Conservation (phyloP, 2,329 filamentous ascomycete genomes). For the Cercospora nicotianae region DNA sequence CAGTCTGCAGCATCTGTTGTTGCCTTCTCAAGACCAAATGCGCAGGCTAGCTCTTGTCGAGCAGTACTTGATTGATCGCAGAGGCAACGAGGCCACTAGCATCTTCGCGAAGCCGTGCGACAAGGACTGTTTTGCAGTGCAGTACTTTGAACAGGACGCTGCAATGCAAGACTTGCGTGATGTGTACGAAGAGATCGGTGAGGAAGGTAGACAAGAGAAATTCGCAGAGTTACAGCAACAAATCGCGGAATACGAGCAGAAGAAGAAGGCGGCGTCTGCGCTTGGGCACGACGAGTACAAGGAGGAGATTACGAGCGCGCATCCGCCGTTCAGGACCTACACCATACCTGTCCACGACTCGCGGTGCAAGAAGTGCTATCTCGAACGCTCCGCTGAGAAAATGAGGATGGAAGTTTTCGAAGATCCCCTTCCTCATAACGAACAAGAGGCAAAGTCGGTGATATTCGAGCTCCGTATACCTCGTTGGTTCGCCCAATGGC, state of each 20-base stretch:
- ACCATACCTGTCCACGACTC: neutral
- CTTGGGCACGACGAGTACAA: too few species aligned
- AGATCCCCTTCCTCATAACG: constrained; percentile 48
- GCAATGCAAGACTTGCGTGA: too few species aligned
- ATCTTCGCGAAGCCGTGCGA: neutral
- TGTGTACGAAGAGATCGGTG: neutral
- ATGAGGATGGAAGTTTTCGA: constrained; percentile 53
- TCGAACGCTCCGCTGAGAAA: constrained; percentile 38
- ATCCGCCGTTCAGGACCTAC: neutral
- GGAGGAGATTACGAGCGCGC: too few species aligned
- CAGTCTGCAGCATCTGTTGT: constrained; percentile 57
- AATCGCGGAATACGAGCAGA: neutral
- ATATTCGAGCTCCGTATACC: constrained; percentile 57
- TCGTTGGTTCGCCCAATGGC: constrained; percentile 49
- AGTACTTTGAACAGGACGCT: constrained; percentile 47
- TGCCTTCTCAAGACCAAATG: constrained; percentile 52
- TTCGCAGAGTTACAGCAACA: neutral
- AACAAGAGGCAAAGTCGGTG: constrained; percentile 43
- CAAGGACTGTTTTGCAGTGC: constrained; percentile 42
- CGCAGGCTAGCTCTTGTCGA: constrained; percentile 53
- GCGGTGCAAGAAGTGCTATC: constrained; percentile 51
- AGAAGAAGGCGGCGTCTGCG: constrained; percentile 5
- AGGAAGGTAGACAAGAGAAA: neutral
- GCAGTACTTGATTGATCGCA: constrained; percentile 45
- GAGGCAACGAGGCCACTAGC: neutral